These are phyloP conservation scores for Ogataea neopini DNA, from an alignment of 805 yeast genomes.

Conservation along the genomic window DNA sequence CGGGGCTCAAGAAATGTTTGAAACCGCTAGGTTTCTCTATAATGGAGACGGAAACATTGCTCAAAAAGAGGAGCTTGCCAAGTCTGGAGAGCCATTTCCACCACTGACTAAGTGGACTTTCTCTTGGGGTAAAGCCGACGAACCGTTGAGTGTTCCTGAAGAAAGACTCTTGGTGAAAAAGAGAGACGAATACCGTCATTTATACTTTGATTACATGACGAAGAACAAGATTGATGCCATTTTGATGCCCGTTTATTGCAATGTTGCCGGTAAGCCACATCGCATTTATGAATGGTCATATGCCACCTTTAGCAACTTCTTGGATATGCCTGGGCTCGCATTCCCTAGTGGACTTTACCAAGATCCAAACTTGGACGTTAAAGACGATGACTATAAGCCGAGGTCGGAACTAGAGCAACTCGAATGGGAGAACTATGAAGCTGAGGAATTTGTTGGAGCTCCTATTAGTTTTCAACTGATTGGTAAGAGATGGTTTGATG, in stretches of 20 bases:
- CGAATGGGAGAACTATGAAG: constrained; percentile 30
- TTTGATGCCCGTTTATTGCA: constrained; percentile 57
- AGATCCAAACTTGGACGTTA: constrained; percentile 49
- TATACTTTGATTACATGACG: constrained; percentile 46
- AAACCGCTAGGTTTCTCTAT: constrained; percentile 52
- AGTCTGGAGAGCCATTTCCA: constrained; percentile 59
- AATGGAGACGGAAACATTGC: constrained; percentile 59
- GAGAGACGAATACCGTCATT: constrained; percentile 52
- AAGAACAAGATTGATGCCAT: constrained; percentile 53
- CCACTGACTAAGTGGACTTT: constrained; percentile 54
- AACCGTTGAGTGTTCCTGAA: constrained; percentile 42
- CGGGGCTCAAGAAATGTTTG: constrained; percentile 51
- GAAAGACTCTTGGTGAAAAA: constrained; percentile 46
- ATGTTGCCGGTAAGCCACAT: constrained; percentile 59
- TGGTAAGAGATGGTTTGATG: constrained; percentile 52
- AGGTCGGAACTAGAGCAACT: constrained; percentile 43
- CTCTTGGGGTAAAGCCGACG: constrained; percentile 51
- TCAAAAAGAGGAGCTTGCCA: constrained; percentile 44
- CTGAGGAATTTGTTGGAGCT: constrained; percentile 40
- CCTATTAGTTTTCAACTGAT: constrained; percentile 51
- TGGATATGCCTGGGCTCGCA: constrained; percentile 65
- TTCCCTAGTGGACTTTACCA: constrained; percentile 58
- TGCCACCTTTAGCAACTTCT: constrained; percentile 64
- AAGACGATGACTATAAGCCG: constrained; percentile 36
- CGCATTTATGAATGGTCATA: constrained; percentile 60